Conservation (phyloP, 192 early-diverging fungal genomes). For the Rhizophagus prolifer region DNA sequence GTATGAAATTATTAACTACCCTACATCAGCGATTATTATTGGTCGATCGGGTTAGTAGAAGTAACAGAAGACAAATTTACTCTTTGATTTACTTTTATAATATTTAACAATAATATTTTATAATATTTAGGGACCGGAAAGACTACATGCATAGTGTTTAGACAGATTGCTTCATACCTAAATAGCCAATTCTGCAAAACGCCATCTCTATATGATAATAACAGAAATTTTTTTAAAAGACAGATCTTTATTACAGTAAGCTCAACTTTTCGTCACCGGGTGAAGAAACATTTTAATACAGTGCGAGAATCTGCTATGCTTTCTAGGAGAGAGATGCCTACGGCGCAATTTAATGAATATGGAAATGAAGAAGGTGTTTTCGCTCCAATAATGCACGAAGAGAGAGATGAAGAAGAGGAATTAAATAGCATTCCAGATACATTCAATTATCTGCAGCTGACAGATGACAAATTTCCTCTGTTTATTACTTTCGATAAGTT, state of each 20-base stretch:
- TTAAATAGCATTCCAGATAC: not conserved
- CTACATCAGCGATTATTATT: slow-evolving; percentile 18
- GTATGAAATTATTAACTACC: slow-evolving; percentile 19
- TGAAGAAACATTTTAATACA: slow-evolving; percentile 11
- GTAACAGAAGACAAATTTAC: too few relatives aligned
- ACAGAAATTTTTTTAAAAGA: slow-evolving; percentile 1
- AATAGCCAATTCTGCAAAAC: not conserved
- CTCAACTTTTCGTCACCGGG: not conserved
- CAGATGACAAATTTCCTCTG: slow-evolving; percentile 10
- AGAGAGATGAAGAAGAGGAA: not conserved
- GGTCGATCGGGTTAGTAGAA: slow-evolving; percentile 19
- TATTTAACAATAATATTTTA: not conserved
- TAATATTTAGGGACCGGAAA: slow-evolving; percentile 20
- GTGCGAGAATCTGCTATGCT: not conserved
- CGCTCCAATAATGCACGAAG: not conserved
- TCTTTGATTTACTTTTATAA: too few relatives aligned
- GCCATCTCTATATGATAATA: not conserved
- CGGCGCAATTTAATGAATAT: not conserved
- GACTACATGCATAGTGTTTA: slow-evolving; percentile 7
- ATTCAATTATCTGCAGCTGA: not conserved
- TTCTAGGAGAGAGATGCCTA: not conserved
- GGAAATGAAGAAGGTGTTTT: not conserved
- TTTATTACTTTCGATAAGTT: slow-evolving; percentile 21
- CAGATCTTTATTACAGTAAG: slow-evolving; percentile 28
- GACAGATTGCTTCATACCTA: slow-evolving; percentile 5